Percentiles rank a stretch among this genome's conserved stretches.
These are phyloP conservation scores for Nannochloropsis salina DNA, from an alignment of 108 stramenopile genomes.

Conservation along the genomic window DNA sequence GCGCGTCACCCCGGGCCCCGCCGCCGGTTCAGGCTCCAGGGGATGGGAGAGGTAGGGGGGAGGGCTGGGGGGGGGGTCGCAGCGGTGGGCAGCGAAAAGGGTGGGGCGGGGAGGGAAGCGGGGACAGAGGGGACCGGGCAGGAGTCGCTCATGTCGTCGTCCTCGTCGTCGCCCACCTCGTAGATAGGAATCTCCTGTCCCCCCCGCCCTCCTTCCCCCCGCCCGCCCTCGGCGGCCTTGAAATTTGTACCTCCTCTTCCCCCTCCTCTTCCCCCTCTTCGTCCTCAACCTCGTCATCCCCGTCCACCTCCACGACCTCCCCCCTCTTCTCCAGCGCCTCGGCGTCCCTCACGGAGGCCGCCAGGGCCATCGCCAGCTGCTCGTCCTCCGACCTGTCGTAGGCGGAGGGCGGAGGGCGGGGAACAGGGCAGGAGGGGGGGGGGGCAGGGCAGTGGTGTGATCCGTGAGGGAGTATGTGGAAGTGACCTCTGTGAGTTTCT, in stretches of 20 bases:
- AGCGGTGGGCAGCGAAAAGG: neutral
- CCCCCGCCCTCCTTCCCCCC: neutral
- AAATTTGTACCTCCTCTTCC: neutral
- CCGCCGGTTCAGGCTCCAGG: conserved; percentile 3
- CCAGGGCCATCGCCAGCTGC: neutral
- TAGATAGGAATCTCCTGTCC: neutral
- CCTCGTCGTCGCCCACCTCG: neutral
- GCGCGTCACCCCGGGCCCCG: neutral
- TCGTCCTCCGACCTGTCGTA: conserved; percentile 17
- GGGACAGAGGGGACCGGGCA: neutral
- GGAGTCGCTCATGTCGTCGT: neutral
- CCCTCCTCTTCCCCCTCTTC: neutral
- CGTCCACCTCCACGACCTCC: neutral
- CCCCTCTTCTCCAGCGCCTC: neutral
- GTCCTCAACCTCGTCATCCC: neutral
- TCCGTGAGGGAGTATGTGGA: neutral
- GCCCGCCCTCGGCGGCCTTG: neutral
- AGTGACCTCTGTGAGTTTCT: neutral
- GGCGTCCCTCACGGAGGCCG: neutral
- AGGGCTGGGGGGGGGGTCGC: neutral
- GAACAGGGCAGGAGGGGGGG: neutral
- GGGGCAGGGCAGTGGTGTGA: neutral
- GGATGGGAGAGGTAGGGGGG: neutral
- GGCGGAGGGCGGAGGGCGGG: neutral
- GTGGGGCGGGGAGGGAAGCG: neutral